Percentiles rank a stretch among this genome's conserved stretches.
phyloP scores from a whole-genome alignment of 495 filamentous ascomycete genomes.

The Talaromyces liani region DNA sequence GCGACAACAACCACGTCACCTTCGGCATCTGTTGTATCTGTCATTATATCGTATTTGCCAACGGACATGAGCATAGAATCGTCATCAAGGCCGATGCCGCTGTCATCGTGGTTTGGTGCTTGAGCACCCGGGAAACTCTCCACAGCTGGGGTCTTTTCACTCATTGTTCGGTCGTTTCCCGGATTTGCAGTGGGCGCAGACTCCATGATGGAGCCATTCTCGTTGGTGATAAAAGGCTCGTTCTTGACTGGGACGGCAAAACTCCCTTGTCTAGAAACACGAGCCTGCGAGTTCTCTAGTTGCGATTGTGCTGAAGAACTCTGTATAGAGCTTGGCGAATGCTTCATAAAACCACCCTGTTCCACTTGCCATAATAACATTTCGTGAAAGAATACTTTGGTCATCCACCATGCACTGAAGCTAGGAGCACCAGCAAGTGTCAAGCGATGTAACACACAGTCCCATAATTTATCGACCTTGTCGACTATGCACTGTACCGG shows the following conservation, averaged over 20 bases:
- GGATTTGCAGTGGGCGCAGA: constrained; percentile 4
- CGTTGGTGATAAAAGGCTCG: constrained; percentile 3
- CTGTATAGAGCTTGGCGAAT: constrained; percentile 39
- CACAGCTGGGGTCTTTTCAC: constrained; percentile 16
- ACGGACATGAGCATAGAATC: constrained; percentile 40
- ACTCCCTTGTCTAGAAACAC: background rate
- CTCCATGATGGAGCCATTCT: background rate
- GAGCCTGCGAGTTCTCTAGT: constrained; percentile 12
- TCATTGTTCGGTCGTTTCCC: constrained; percentile 12
- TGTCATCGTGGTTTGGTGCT: constrained; percentile 38
- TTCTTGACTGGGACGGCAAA: constrained; percentile 4
- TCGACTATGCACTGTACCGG: constrained; percentile 47
- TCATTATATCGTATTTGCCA: constrained; percentile 44
- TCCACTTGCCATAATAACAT: constrained; percentile 90
- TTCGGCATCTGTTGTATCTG: constrained; percentile 40
- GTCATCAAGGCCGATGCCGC: constrained; percentile 41
- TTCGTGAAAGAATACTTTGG: constrained; percentile 95
- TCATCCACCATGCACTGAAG: constrained; percentile 95
- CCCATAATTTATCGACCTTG: constrained; percentile 38
- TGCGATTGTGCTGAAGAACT: constrained; percentile 24
- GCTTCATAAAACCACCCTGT: constrained; percentile 82
- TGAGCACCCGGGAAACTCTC: constrained; percentile 27
- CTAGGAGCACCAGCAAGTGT: constrained; percentile 77
- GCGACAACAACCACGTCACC: constrained; percentile 41
- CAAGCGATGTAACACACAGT: constrained; percentile 36